phyloP scores from a whole-genome alignment of 495 filamentous ascomycete species.

The Penicillium bialowiezense region DNA sequence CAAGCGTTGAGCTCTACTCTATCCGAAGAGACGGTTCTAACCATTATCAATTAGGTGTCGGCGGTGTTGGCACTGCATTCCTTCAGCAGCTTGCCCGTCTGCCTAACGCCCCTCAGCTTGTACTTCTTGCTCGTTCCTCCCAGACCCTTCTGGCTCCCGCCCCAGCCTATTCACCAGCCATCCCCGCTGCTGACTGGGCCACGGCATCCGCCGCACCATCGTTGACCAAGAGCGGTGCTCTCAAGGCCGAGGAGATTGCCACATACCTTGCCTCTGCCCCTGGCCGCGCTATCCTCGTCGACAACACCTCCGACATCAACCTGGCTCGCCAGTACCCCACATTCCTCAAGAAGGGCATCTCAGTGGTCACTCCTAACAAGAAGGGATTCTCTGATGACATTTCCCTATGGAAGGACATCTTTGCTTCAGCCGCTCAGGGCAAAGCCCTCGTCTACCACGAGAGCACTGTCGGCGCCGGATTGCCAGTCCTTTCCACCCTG shows the following conservation, averaged over 20 bases:
- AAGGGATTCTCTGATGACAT: constrained; percentile 84
- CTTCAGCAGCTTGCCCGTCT: constrained; percentile 72
- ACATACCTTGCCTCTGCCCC: constrained; percentile 69
- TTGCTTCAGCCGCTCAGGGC: constrained; percentile 55
- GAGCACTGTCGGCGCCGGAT: constrained; percentile 84
- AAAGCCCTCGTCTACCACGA: constrained; percentile 88
- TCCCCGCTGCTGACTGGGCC: constrained; percentile 52
- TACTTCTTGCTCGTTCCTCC: constrained; percentile 77
- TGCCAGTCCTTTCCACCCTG: constrained; percentile 88
- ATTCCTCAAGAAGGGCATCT: constrained; percentile 76
- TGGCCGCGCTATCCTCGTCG: constrained; percentile 73
- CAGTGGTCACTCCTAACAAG: constrained; percentile 94
- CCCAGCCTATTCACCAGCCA: constrained; percentile 42
- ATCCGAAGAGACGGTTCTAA: background rate
- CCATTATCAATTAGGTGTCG: constrained; percentile 60
- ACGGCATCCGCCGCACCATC: constrained; percentile 54
- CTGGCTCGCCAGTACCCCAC: constrained; percentile 76
- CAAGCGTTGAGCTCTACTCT: background rate
- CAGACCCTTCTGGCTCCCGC: constrained; percentile 65
- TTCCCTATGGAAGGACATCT: constrained; percentile 79
- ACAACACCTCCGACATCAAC: constrained; percentile 86
- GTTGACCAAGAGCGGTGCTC: constrained; percentile 46
- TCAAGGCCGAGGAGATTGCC: constrained; percentile 63
- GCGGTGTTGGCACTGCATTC: constrained; percentile 90
- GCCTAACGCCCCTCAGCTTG: constrained; percentile 62